A percentile compares a stretch with the other conserved stretches of the same genome.
phyloP scores from a whole-genome alignment of 441 rosid genomes.

The Erysimum cheiri region DNA sequence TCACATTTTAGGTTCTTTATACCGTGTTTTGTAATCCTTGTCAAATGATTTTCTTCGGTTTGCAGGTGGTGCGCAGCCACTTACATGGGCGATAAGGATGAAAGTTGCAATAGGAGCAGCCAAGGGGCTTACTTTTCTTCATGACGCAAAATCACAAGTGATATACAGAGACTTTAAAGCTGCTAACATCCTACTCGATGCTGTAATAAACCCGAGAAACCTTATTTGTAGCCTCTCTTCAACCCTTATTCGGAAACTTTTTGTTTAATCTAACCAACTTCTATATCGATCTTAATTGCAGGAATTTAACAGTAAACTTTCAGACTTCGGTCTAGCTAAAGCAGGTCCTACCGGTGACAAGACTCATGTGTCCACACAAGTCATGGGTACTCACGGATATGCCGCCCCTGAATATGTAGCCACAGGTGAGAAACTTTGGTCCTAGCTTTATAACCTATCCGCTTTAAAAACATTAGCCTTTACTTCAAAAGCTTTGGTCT shows the following conservation, averaged over 20 bases:
- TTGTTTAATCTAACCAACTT: not conserved
- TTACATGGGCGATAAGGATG: conserved; percentile 61
- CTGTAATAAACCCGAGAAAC: conserved; percentile 44
- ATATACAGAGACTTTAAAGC: conserved; percentile 75
- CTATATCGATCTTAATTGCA: conserved; percentile 28
- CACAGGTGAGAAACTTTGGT: conserved; percentile 56
- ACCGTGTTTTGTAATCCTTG: not conserved
- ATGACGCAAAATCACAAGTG: conserved; percentile 58
- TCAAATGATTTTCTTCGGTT: not conserved
- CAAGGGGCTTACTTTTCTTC: conserved; percentile 60
- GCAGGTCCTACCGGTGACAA: conserved; percentile 98
- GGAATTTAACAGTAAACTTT: conserved; percentile 86
- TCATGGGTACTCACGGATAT: conserved; percentile 87
- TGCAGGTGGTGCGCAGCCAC: conserved; percentile 56
- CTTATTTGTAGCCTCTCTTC: not conserved
- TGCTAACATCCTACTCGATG: conserved; percentile 63
- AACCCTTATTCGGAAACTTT: too few species aligned
- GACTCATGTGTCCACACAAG: conserved; percentile 89
- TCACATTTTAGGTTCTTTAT: not conserved
- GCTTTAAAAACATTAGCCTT: not conserved
- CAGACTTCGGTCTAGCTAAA: conserved; percentile 93
- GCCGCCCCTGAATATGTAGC: conserved; percentile 95
- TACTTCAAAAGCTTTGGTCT: not conserved
- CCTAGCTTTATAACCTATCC: not conserved
- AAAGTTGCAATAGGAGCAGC: conserved; percentile 69